A percentile compares a stretch with the other conserved stretches of the same genome.
Conservation (phyloP, 2,329 filamentous ascomycete genomes). For the Fusarium haematococcum region DNA sequence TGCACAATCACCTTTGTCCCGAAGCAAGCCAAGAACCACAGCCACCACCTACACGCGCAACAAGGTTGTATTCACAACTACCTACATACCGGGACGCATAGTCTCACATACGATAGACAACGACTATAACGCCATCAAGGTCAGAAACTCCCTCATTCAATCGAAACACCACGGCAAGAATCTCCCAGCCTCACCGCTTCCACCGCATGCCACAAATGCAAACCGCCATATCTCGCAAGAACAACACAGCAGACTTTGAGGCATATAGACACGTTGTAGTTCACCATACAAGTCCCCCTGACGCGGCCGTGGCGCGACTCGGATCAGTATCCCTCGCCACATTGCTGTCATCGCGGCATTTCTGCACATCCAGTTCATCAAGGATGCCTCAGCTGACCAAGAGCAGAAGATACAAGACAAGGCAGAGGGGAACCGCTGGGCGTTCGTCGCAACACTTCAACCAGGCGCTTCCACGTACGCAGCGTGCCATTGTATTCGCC, state of each 20-base stretch:
- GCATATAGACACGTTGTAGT: slow-evolving; percentile 18
- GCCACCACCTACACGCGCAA: not conserved
- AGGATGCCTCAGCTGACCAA: slow-evolving; percentile 15
- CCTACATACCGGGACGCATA: not conserved
- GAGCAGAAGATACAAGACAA: not conserved
- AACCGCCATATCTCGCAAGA: not conserved
- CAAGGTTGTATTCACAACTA: not conserved
- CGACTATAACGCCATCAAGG: not conserved
- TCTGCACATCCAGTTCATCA: slow-evolving; percentile 8
- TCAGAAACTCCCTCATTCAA: not conserved
- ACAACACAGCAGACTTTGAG: slow-evolving; percentile 10
- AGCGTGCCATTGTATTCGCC: slow-evolving; percentile 5
- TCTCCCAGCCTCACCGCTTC: not conserved
- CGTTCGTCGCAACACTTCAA: slow-evolving; percentile 15
- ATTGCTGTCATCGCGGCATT: slow-evolving; percentile 9
- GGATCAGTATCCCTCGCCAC: slow-evolving; percentile 5
- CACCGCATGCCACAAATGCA: slow-evolving; percentile 1
- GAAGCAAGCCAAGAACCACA: not conserved
- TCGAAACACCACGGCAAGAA: not conserved
- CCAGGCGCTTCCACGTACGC: slow-evolving; percentile 31
- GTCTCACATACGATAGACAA: not conserved
- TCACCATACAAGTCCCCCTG: not conserved
- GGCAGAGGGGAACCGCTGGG: not conserved
- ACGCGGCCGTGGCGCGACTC: slow-evolving; percentile 15
- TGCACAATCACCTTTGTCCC: not conserved